Evolutionary conservation across 139 green algal genomes (phyloP).

Genomic region (Chlamydomonas sphaeroides): DNA sequence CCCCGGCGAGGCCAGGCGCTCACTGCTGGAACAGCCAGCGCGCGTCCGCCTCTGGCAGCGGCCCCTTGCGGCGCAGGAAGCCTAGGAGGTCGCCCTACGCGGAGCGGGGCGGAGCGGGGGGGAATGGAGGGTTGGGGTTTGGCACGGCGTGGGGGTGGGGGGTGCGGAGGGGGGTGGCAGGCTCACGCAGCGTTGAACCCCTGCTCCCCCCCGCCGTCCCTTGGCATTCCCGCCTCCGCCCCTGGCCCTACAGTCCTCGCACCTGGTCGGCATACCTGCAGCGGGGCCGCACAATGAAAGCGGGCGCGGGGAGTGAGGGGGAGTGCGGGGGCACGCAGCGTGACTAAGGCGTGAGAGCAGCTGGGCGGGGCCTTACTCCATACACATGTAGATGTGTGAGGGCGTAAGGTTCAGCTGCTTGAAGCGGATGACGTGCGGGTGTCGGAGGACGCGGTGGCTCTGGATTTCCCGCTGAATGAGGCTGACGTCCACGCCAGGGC

Average conservation of each 20-base stretch:
- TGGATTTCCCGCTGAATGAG: constrained; percentile 30
- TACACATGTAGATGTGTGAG: constrained; percentile 26
- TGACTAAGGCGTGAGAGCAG: no score
- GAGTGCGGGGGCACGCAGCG: no score
- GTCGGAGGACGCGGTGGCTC: constrained; percentile 23
- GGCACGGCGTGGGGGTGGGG: no score
- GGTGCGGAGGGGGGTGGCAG: no score
- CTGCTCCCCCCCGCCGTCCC: no score
- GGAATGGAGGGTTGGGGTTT: no score
- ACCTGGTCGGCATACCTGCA: constrained; percentile 41
- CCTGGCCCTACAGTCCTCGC: no score
- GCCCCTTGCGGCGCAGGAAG: constrained; percentile 37
- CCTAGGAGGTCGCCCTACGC: constrained; percentile 31
- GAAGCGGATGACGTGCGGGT: constrained; percentile 95
- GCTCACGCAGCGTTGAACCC: no score
- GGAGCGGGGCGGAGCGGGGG: no score
- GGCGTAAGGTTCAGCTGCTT: constrained; percentile 78
- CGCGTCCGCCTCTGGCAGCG: constrained; percentile 26
- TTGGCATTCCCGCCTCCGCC: no score
- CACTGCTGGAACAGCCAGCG: constrained; percentile 42
- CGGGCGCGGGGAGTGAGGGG: no score
- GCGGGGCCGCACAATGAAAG: no score
- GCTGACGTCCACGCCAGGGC: constrained; percentile 11
- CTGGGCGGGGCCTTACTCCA: constrained; percentile 18
- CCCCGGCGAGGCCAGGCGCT: neutral